A percentile compares a stretch with the other conserved stretches of the same genome.
These are phyloP conservation scores for Ramularia endophylla DNA, from an alignment of 2,329 filamentous ascomycete species.

Conservation along the genomic window DNA sequence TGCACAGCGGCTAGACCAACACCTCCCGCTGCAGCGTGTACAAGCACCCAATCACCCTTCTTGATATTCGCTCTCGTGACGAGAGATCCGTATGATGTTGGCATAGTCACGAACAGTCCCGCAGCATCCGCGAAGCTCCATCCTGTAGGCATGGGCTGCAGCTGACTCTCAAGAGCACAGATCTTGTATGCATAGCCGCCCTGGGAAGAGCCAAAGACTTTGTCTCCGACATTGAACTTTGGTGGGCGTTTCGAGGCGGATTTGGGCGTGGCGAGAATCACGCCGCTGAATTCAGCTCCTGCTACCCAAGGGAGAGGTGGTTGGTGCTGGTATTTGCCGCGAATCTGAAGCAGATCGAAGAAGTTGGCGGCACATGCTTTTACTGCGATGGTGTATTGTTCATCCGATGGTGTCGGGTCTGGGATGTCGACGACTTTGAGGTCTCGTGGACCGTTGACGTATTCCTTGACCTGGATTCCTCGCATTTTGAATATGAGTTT, in stretches of 20 bases:
- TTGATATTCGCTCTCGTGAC: slow-evolving; percentile 72
- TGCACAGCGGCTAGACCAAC: slow-evolving; percentile 90
- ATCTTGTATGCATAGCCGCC: slow-evolving; percentile 80
- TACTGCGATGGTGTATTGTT: slow-evolving; percentile 82
- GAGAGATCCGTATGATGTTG: slow-evolving; percentile 80
- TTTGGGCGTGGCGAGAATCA: slow-evolving; percentile 60
- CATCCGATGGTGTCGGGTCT: slow-evolving; percentile 62
- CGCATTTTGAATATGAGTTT: slow-evolving; percentile 56
- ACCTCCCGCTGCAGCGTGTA: slow-evolving; percentile 88
- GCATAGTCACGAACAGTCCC: slow-evolving; percentile 85
- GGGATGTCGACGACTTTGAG: slow-evolving; percentile 70
- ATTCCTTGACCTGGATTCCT: slow-evolving; percentile 44
- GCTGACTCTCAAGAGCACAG: slow-evolving; percentile 56
- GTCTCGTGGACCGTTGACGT: slow-evolving; percentile 64
- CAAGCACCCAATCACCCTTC: slow-evolving; percentile 74
- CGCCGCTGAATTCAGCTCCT: slow-evolving; percentile 80
- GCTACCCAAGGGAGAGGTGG: slow-evolving; percentile 83
- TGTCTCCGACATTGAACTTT: slow-evolving; percentile 69
- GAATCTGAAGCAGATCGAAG: slow-evolving; percentile 93
- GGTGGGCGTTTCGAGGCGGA: slow-evolving; percentile 35
- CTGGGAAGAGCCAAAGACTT: slow-evolving; percentile 80
- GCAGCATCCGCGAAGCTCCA: slow-evolving; percentile 84
- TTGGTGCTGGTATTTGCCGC: slow-evolving; percentile 92
- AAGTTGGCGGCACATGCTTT: slow-evolving; percentile 89
- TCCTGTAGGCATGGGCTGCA: slow-evolving; percentile 69